Evolutionary conservation across 768 basidiomycete species (phyloP).

Genomic region (Termitomyces titanicus): DNA sequence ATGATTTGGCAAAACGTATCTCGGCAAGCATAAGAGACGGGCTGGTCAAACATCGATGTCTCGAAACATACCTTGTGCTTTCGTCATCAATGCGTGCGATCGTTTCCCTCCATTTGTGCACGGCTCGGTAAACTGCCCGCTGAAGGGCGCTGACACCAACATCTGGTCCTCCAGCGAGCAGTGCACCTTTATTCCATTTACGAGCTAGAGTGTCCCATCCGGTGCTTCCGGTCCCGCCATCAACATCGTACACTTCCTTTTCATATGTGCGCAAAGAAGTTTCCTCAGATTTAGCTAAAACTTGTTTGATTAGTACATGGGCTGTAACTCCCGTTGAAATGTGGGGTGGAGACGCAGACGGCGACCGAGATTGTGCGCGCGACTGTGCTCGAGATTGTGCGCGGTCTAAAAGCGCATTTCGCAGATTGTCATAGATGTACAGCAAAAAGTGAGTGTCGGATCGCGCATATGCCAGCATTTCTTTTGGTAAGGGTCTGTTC

Average conservation of each 20-base stretch:
- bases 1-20: slow-evolving; percentile 77
- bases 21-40: slow-evolving; percentile 18
- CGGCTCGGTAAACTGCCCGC: slow-evolving; percentile 59
- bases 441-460: slow-evolving; percentile 96
- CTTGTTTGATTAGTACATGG: slow-evolving; percentile 51
- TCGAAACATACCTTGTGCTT: slow-evolving; percentile 54
- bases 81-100: slow-evolving; percentile 84
- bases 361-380: slow-evolving; percentile 32
- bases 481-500: slow-evolving; percentile 69
- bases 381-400: slow-evolving; percentile 38
- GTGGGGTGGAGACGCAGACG: slow-evolving; percentile 20
- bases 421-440: slow-evolving; percentile 87
- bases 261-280: slow-evolving; percentile 73
- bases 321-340: slow-evolving; percentile 19
- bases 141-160: slow-evolving; percentile 39
- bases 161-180: slow-evolving; percentile 36
- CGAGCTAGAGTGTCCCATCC: slow-evolving; percentile 79
- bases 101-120: slow-evolving; percentile 83
- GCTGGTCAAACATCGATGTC: background rate
- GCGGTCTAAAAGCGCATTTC: slow-evolving; percentile 82
- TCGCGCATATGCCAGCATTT: slow-evolving; percentile 91
- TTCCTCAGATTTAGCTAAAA: slow-evolving; percentile 69
- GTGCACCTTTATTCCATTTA: slow-evolving; percentile 75
- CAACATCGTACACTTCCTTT: slow-evolving; percentile 65
- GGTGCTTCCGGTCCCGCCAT: slow-evolving; percentile 56